Base-by-base conservation (phyloP, 2,329 filamentous ascomycete genomes). In the Pseudofabraea citricarpa region DNA sequence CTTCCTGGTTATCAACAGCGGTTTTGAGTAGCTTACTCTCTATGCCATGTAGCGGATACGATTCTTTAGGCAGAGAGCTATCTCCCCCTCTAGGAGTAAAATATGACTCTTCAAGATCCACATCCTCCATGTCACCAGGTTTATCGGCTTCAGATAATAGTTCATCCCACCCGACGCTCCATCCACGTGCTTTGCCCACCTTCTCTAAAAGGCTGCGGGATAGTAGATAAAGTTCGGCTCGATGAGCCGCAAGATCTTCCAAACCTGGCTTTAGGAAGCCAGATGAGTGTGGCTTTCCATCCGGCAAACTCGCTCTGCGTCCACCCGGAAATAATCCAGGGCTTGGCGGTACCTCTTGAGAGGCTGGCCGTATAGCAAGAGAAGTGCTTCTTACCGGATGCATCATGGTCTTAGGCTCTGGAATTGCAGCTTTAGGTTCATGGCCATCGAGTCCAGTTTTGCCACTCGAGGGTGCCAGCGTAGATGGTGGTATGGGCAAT, bases 181-280 rank as follows among this genome's bases (percentile, higher is more conserved):
- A 96, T 3, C 79, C 81, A 18, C 79, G 72, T 46, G 79, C 77
- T 56, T 78, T 80, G 2, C 87, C 90, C 36, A 89, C 67, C 38
- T 82, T 76, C 55, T 91, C 84, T 0, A 97, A 70, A 5, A 93
- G 77, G 49, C 87, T 88, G 43, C 91, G 76, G 7, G 89, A 90
- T 31, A 95, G 68, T 44, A 87, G 70, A 48, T 89, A 85, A 2
- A 97, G 73, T 57, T 95, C 89, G 5, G 88, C 91, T 56, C 91
- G 77, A 47, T 82, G 81, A 35, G 87, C 87, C 26, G 90, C 87
- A 19, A 97, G 71, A 43, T 94, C 86, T 58, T 94, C 86, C 1
- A 90, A 69, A 0, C 91, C 90, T 6, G 68, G 57, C 48, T 81
- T 83, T 13, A 76, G 64, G 43, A 81, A 78, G 0, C 72, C 56